Base-by-base conservation (phyloP, 1,284 basidiomycete species). In the Farysia itapuensis region DNA sequence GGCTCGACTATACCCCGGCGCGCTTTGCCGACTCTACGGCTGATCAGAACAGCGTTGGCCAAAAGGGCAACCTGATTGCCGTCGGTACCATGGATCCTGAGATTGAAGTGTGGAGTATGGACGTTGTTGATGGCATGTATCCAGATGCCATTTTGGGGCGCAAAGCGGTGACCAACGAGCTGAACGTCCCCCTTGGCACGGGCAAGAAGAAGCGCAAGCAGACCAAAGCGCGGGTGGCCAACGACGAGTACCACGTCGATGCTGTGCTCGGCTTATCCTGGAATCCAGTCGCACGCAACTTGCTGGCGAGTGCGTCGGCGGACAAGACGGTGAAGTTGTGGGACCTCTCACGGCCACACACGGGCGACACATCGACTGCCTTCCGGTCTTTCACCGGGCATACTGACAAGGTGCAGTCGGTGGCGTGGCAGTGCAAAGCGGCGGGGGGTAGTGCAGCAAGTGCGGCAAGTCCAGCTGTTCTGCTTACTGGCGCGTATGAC, bases 31-130 rank as follows among this genome's bases (percentile, higher is more conserved):
- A 44, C 18, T 22, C 32, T 2, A 13, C 33, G 6, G 47, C 46
- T 14, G 67, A 67, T 22, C 54, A 54, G 36, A 70, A 63, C 39
- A 11, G 16, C 8, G 12, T 25, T 9, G 42, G 54, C 33, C 76
- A 79, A 44, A 82, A 84, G 51, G 94, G 94, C 23, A 95, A 87
- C 78, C 97, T 88, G 77, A 86, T 99, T 63, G 95, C 95, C 2
- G 93, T 98, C 13, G 94, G 93, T 9, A 94, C 92, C 4, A 86
- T 98, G 65, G 94, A 98, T 67, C 94, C 94, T 13, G 91, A 94
- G 72, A 97, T 99, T 67, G 95, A 99, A 78, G 92, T 99, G 66
- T 98, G 94, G 92, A 91, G 89, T 32, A 83, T 97, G 61, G 93
- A 98, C 75, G 82, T 88, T 19, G 83, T 98, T 41, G 95, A 98